phyloP scores from a whole-genome alignment of 495 filamentous ascomycete species.

The Daldinia vernicosa region DNA sequence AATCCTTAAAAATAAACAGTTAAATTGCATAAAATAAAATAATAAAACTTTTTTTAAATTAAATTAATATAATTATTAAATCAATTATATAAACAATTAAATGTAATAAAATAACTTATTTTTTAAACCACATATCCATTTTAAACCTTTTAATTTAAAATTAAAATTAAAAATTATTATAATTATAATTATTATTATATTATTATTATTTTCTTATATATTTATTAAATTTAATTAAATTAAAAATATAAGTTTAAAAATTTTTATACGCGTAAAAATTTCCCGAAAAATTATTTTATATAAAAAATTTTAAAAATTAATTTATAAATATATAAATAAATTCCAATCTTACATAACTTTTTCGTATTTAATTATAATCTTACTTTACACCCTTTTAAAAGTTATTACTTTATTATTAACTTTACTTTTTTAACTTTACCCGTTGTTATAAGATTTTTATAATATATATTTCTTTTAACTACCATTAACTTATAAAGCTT shows the following conservation, averaged over 20 bases:
- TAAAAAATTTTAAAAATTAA: not conserved
- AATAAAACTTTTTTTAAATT: not conserved
- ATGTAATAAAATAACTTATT: not conserved
- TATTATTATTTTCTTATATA: slow-evolving; percentile 4
- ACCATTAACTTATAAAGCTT: not conserved
- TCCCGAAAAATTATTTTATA: not conserved
- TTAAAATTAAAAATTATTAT: not conserved
- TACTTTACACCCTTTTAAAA: not conserved
- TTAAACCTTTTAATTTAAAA: not conserved
- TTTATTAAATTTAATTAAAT: not conserved
- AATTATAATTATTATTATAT: not conserved
- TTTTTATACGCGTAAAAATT: not conserved
- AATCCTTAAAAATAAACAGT: not conserved
- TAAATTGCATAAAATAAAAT: not conserved
- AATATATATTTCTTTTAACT: not conserved
- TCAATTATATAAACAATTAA: not conserved
- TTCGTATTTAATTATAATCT: not conserved
- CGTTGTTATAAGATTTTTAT: not conserved
- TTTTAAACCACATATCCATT: not conserved
- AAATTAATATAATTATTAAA: not conserved
- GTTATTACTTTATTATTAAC: not conserved
- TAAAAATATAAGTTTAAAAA: not conserved
- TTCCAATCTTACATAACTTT: not conserved
- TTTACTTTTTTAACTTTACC: not conserved
- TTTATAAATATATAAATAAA: not conserved